Base-by-base conservation (phyloP, 2,329 filamentous ascomycete species). In the Aspergillus hiratsukae region DNA sequence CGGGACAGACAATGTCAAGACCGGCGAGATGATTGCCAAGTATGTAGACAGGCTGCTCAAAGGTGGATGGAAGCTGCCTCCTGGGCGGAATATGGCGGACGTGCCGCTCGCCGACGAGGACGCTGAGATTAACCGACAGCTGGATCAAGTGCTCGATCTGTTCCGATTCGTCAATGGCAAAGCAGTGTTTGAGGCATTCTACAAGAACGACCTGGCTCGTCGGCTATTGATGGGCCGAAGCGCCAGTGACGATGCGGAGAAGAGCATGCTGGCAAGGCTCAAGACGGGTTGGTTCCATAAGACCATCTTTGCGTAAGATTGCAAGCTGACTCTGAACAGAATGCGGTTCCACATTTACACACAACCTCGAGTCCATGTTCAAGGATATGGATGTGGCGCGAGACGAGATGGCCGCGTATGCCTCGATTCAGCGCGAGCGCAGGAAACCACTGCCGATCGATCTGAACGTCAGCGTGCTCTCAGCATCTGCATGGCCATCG, bases 351-450 rank as follows among this genome's bases (percentile, higher is more conserved):
- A 89, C 85, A 64, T 97, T 99, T 71, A 99, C 94, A 0, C 92
- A 96, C 70, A 99, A 99, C 67, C 81, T 99, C 0, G 95, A 99
- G 75, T 90, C 93, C 60, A 99, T 99, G 94, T 99, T 99, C 80
- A 96, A 96, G 73, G 94, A 99, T 68, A 91, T 97, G 73, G 92
- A 97, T 69, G 82, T 97, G 21, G 90, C 90, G 11, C 88, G 89
- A 58, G 94, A 97, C 66, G 93, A 97, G 70, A 96, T 97, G 88
- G 76, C 82, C n/a, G 85, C 88, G 0, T 99, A 96, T 77, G 94
- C 88, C 72, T 78, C 82, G 74, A 72, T 91, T 74, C 76, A 83
- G 49, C 81, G 84, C 59, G 81, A 83, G 75, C 80, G 83, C 17
- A 80, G 81, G 52, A 81, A 81, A 54, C 84, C 80, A 56, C 72